Conservation (phyloP, 1,139 yeast species). For the Pichia sp. region DNA sequence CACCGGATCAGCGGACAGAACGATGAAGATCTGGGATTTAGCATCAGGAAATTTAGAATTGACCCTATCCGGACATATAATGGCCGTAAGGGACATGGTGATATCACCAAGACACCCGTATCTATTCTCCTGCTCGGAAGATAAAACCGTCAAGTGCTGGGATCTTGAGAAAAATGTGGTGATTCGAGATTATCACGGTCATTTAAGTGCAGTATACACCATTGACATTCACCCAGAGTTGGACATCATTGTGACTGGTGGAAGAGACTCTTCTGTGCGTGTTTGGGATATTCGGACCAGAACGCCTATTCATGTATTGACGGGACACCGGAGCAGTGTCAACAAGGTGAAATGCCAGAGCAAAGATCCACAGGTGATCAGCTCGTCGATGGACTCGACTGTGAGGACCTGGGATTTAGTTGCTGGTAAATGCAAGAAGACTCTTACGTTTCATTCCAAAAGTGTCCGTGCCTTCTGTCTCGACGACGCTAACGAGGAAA, state of each 20-base stretch:
- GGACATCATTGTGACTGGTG: slow-evolving; percentile 84
- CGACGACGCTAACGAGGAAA: slow-evolving; percentile 70
- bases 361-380: slow-evolving; percentile 79
- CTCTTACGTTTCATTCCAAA: slow-evolving; percentile 79
- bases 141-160: slow-evolving; percentile 94
- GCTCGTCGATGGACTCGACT: slow-evolving; percentile 83
- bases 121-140: slow-evolving; percentile 89
- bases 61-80: slow-evolving; percentile 83
- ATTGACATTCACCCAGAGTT: slow-evolving; percentile 82
- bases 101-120: slow-evolving; percentile 79
- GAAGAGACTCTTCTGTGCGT: slow-evolving; percentile 80
- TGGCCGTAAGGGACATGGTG: slow-evolving; percentile 78
- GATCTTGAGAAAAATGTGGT: slow-evolving; percentile 84
- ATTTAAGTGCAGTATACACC: slow-evolving; percentile 83
- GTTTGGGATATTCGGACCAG: slow-evolving; percentile 93
- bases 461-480: slow-evolving; percentile 70
- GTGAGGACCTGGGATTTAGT: slow-evolving; percentile 84
- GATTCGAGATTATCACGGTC: slow-evolving; percentile 89
- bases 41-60: slow-evolving; percentile 67
- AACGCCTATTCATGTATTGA: slow-evolving; percentile 66
- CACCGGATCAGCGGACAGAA: slow-evolving; percentile 84
- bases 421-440: slow-evolving; percentile 56
- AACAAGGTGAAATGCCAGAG: slow-evolving; percentile 63
- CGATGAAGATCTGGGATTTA: slow-evolving; percentile 89
- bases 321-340: slow-evolving; percentile 79